A percentile compares a stretch with the other conserved stretches of the same genome.
These are phyloP conservation scores for Grosmannia penicillata DNA, from an alignment of 2,329 filamentous ascomycete genomes.

Conservation along the genomic window DNA sequence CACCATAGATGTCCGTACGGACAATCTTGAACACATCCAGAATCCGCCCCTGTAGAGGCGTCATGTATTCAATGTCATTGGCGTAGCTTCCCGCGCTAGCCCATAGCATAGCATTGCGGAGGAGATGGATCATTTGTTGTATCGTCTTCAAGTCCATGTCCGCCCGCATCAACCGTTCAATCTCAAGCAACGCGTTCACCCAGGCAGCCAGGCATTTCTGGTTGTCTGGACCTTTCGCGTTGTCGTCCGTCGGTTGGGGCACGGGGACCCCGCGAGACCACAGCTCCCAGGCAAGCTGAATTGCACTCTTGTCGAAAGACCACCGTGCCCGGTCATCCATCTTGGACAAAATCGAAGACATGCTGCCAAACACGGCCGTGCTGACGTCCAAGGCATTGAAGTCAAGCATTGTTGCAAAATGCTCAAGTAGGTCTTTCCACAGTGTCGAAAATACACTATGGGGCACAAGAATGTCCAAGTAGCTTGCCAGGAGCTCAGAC, in stretches of 20 bases:
- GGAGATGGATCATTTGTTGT: constrained; percentile 51
- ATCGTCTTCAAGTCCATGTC: constrained; percentile 49
- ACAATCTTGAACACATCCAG: constrained; percentile 54
- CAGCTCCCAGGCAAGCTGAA: constrained; percentile 51
- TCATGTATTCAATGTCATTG: constrained; percentile 58
- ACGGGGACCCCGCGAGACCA: constrained; percentile 55
- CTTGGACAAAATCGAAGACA: constrained; percentile 46
- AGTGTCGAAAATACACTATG: constrained; percentile 54
- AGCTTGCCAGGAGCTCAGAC: constrained; percentile 58
- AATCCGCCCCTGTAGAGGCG: constrained; percentile 55
- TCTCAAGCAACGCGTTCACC: constrained; percentile 56
- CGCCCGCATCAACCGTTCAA: constrained; percentile 60
- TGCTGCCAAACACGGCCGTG: constrained; percentile 54
- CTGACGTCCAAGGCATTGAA: constrained; percentile 55
- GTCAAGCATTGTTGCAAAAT: constrained; percentile 50
- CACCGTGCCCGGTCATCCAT: constrained; percentile 26
- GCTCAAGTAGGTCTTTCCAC: constrained; percentile 60
- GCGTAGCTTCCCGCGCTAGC: constrained; percentile 55
- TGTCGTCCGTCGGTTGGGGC: constrained; percentile 14
- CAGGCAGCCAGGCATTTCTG: constrained; percentile 81
- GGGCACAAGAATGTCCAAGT: constrained; percentile 56
- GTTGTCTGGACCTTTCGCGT: constrained; percentile 38
- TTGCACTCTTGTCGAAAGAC: constrained; percentile 32
- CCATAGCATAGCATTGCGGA: constrained; percentile 56
- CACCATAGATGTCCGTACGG: constrained; percentile 47